Conservation (phyloP, 805 yeast species). For the Cyberlindnera xishuangbannaensis region DNA sequence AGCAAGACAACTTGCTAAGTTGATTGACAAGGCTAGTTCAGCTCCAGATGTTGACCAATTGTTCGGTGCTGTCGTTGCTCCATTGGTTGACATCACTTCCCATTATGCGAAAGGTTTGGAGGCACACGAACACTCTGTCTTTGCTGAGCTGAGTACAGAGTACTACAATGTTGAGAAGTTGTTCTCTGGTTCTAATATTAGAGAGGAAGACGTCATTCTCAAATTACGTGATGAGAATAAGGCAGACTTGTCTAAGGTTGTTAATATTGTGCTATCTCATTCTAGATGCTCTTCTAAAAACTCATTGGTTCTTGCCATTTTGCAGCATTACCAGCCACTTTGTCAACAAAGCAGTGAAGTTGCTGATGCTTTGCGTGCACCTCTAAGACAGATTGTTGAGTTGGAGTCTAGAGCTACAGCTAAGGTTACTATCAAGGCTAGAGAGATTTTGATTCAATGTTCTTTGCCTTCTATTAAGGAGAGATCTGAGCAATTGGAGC, state of each 20-base stretch:
- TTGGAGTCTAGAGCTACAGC: conserved; percentile 87
- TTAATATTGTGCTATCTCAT: conserved; percentile 75
- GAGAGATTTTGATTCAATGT: conserved; percentile 95
- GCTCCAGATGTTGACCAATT: conserved; percentile 48
- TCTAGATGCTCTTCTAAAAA: conserved; percentile 91
- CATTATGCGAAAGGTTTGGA: conserved; percentile 70
- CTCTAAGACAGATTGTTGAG: conserved; percentile 76
- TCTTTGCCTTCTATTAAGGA: conserved; percentile 94
- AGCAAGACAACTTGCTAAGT: conserved; percentile 72
- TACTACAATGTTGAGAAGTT: conserved; percentile 74
- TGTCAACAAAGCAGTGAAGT: conserved; percentile 68
- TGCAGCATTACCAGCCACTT: conserved; percentile 74
- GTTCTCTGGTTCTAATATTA: conserved; percentile 67
- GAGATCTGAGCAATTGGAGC: conserved; percentile 95
- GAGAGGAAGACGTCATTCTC: conserved; percentile 88
- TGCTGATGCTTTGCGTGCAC: conserved; percentile 60
- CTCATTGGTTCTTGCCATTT: conserved; percentile 78
- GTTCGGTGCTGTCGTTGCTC: conserved; percentile 58
- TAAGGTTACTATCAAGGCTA: conserved; percentile 89
- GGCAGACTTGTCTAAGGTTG: conserved; percentile 67
- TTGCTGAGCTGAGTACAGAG: conserved; percentile 61
- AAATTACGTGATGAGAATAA: conserved; percentile 83
- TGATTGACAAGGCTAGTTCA: conserved; percentile 55
- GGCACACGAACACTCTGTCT: conserved; percentile 77
- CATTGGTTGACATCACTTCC: conserved; percentile 64